phyloP scores from a whole-genome alignment of 2,329 filamentous ascomycete species.

The Hypomyces perniciosus region DNA sequence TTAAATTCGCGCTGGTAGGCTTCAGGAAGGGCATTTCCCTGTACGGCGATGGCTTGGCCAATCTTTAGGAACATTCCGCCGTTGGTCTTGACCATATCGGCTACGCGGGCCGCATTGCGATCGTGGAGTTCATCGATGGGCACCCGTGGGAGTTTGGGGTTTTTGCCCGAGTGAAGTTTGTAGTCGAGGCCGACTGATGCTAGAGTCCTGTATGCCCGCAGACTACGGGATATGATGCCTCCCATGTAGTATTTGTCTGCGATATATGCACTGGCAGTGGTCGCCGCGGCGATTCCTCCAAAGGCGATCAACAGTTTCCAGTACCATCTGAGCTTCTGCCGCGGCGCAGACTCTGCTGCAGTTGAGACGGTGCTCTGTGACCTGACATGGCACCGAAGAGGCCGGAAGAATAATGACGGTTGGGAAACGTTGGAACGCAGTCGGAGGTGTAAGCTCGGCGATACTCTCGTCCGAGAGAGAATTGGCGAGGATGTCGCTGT shows the following conservation, averaged over 20 bases:
- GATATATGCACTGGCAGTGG: not conserved
- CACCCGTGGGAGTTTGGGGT: conserved; percentile 1
- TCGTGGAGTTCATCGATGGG: conserved; percentile 6
- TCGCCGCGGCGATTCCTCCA: not conserved
- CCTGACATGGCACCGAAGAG: not conserved
- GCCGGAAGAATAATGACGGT: not conserved
- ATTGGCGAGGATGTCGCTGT: not conserved
- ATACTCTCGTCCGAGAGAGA: not conserved
- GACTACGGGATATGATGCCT: conserved; percentile 4
- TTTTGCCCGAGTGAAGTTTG: conserved; percentile 9
- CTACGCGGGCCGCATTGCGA: conserved; percentile 1
- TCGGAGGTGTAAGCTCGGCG: not conserved
- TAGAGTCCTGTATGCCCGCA: conserved; percentile 2
- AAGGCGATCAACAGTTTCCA: conserved; percentile 5
- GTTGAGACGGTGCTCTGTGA: not conserved
- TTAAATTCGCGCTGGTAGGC: conserved; percentile 10
- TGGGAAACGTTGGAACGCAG: not conserved
- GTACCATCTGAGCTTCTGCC: conserved; percentile 4
- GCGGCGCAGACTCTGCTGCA: not conserved
- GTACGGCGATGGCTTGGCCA: conserved; percentile 10
- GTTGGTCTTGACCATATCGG: conserved; percentile 7
- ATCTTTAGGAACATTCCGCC: conserved; percentile 10
- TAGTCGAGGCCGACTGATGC: conserved; percentile 4
- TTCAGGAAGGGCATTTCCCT: conserved; percentile 5
- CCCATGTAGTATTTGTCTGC: conserved; percentile 8